Percentiles rank a stretch among this genome's conserved stretches.
Evolutionary conservation across 306 rosid genomes (phyloP).

Genomic region (Ceratonia siliqua): DNA sequence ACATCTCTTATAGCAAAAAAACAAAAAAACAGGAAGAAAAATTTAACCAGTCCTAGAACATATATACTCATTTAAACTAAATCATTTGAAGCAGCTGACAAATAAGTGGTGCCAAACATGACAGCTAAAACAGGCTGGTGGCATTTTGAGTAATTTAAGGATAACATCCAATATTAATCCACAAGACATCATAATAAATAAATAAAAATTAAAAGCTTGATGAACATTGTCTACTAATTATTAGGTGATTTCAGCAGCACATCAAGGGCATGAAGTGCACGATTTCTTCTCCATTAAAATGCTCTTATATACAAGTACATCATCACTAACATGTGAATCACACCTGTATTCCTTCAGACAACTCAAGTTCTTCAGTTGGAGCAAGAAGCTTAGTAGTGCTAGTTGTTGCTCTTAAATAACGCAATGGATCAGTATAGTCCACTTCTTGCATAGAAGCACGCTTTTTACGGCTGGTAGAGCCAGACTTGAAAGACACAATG

Average conservation of each 20-base stretch:
- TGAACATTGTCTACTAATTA: conserved; percentile 21
- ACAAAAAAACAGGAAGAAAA: neutral
- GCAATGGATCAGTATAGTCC: conserved; percentile 83
- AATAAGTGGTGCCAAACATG: conserved; percentile 6
- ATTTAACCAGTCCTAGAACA: conserved; percentile 9
- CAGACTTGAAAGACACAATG: conserved; percentile 63
- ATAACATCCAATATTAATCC: conserved; percentile 15
- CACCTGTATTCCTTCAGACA: conserved; percentile 96
- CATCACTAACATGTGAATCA: conserved; percentile 23
- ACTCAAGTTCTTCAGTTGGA: conserved; percentile 68
- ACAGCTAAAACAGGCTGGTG: neutral
- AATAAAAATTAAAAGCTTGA: neutral
- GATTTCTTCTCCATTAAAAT: conserved; percentile 4
- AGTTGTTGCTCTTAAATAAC: conserved; percentile 78
- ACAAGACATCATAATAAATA: neutral
- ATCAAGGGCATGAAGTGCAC: conserved; percentile 12
- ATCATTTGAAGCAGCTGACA: conserved; percentile 9
- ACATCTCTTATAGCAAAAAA: conserved; percentile 1
- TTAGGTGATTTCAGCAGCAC: conserved; percentile 27
- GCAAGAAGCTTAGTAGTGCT: conserved; percentile 73
- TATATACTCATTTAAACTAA: neutral
- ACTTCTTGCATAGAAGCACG: conserved; percentile 70
- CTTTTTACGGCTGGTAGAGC: conserved; percentile 68
- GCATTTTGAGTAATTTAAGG: conserved; percentile 3
- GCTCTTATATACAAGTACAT: conserved; percentile 25